Conservation (phyloP, 176 grass and related monocot species). For the Aechmea fasciata region DNA sequence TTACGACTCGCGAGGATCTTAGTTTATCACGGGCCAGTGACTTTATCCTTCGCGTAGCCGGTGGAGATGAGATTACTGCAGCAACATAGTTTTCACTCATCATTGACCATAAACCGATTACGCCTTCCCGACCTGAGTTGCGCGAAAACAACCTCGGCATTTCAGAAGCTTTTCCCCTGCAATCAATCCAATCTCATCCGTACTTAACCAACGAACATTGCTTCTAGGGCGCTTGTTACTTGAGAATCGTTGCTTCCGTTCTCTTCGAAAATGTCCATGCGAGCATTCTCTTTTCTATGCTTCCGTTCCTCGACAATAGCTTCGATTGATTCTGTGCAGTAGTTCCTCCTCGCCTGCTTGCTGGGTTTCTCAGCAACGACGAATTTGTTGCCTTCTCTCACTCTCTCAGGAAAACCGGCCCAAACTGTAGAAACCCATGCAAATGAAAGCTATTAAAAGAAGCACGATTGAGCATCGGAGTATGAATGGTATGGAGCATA, state of each 20-base stretch:
- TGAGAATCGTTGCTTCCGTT: constrained; percentile 32
- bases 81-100: no score
- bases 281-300: constrained; percentile 36
- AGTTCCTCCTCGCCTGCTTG: constrained; percentile 49
- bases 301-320: constrained; percentile 59
- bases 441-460: constrained; percentile 4
- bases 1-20: no score
- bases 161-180: no score
- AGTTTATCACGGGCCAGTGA: no score
- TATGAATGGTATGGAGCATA: no score
- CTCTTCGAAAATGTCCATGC: constrained; percentile 47
- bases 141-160: no score
- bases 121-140: no score
- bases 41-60: no score
- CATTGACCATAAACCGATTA: no score
- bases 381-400: constrained; percentile 58
- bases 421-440: constrained; percentile 36
- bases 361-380: constrained; percentile 44
- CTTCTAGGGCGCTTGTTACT: constrained; percentile 39
- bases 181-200: not conserved
- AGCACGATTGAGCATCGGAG: not conserved
- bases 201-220: constrained; percentile 21
- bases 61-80: no score
- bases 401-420: constrained; percentile 67
- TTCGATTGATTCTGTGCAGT: constrained; percentile 49